These are phyloP conservation scores for Pythium phragmitis DNA, from an alignment of 352 stramenopile genomes.

Conservation along the genomic window DNA sequence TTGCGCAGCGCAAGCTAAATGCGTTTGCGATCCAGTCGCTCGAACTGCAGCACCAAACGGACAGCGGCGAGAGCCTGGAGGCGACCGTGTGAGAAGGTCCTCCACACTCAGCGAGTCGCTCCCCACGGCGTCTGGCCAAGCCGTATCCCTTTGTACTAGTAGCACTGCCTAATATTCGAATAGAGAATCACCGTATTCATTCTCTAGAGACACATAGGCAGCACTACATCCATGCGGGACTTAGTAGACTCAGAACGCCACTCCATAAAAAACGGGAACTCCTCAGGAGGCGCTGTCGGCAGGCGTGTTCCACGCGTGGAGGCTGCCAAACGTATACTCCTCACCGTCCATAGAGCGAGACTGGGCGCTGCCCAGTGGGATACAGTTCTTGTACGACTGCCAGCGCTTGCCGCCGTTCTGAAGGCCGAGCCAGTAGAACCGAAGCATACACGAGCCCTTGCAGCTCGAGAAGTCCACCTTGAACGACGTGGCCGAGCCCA, in stretches of 20 bases:
- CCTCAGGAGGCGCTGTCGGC: not conserved
- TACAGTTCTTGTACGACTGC: slow-evolving; percentile 23
- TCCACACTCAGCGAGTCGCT: too few relatives aligned
- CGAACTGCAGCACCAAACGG: not conserved
- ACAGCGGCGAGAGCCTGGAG: not conserved
- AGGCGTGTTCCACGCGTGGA: not conserved
- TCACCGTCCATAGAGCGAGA: slow-evolving; percentile 10
- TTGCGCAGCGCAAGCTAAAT: not conserved
- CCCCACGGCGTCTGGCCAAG: too few relatives aligned
- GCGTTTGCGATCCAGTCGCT: slow-evolving; percentile 1
- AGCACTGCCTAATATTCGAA: too few relatives aligned
- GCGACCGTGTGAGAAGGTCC: not conserved
- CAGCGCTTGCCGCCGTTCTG: slow-evolving; percentile 16
- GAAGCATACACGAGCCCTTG: slow-evolving; percentile 17
- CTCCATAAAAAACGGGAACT: not conserved
- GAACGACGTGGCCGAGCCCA: slow-evolving; percentile 17
- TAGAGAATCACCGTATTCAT: too few relatives aligned
- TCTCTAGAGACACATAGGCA: not conserved
- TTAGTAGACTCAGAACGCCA: too few relatives aligned
- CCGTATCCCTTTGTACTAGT: too few relatives aligned
- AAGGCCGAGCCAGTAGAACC: slow-evolving; percentile 31
- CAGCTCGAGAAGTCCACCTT: slow-evolving; percentile 25
- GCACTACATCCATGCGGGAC: not conserved
- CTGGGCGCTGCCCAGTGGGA: slow-evolving; percentile 15
- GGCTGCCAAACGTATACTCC: slow-evolving; percentile 4